Base-by-base conservation (phyloP, 148 eudicot genomes). In the Silene uniflora region DNA sequence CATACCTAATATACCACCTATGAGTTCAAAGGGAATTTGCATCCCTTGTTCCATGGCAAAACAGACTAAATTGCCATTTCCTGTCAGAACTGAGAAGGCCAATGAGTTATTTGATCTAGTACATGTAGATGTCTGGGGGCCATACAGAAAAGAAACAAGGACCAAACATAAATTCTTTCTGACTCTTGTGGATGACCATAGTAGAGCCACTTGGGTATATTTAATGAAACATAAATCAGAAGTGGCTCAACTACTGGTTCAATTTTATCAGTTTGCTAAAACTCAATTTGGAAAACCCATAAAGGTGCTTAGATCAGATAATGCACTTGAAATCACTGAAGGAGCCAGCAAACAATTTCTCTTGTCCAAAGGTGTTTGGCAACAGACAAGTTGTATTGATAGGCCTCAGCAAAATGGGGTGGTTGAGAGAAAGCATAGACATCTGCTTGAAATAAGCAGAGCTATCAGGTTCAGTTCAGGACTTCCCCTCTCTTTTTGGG, bases 361-460 rank as follows among this genome's bases (percentile, higher is more conserved):
- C 6, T 13, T 10, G 3, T 1, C 24, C 4, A 52, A 23, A 3
- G 73, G 73, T 14, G 54, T 71, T 0, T 23, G 54, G 3, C 32
- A 47, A 12, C 73, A 71, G 17, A 71, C 61, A 0, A 49, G 61
- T n/a, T 71, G 73, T 54, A 18, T 14, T 4, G 73, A 49, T 1
- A 71, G 58, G 8, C 73, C 73, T 1, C 73, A 69, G 46, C 73
- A 69, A 27, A 69, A 69, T 69, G 73, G 73, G 2, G 19, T 16
- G 3, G 73, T 69, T 2, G 73, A 69, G 4, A 42, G 72, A 11
- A 69, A 44, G 7, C 56, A 44, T 12, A 69, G 23, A 44, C 47
- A 69, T 19, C 5, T 69, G 9, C 25, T 69, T 42, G 22, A 69
- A 3, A 21, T 69, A 10, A 12, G 25, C 6, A n/a, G 72, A 19